Conservation (phyloP, 495 filamentous ascomycete species). For the Talaromyces liani region DNA sequence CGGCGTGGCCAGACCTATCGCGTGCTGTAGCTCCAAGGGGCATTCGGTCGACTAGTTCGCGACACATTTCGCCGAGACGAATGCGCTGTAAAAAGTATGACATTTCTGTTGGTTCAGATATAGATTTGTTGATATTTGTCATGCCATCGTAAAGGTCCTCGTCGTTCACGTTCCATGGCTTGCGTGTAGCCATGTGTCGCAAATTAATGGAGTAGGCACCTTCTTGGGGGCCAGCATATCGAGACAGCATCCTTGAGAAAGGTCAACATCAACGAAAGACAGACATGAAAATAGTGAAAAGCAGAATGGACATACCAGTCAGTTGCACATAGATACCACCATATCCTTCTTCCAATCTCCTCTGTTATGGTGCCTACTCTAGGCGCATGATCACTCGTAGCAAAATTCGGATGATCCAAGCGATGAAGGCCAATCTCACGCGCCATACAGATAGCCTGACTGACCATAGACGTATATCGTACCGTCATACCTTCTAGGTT, state of each 20-base stretch:
- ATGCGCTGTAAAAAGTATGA: conserved; percentile 40
- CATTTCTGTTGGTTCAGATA: conserved; percentile 34
- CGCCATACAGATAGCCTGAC: conserved; percentile 22
- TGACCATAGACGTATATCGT: conserved; percentile 24
- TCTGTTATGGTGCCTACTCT: conserved; percentile 16
- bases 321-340: conserved; percentile 41
- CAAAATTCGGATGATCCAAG: conserved; percentile 26
- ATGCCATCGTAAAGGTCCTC: conserved; percentile 34
- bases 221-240: conserved; percentile 26
- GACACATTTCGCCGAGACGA: conserved; percentile 36
- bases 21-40: conserved; percentile 14
- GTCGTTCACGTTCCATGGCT: conserved; percentile 39
- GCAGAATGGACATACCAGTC: conserved; percentile 31
- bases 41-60: conserved; percentile 32
- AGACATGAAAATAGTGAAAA: not conserved
- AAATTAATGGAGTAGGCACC: conserved; percentile 34
- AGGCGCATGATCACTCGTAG: conserved; percentile 7
- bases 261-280: not conserved
- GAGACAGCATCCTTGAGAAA: conserved; percentile 25
- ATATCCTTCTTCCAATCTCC: conserved; percentile 39
- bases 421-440: conserved; percentile 35
- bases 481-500: conserved; percentile 33
- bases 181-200: conserved; percentile 35
- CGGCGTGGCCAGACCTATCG: conserved; percentile 13
- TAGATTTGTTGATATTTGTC: conserved; percentile 16